Base-by-base conservation (phyloP, 2,329 filamentous ascomycete species). In the Teratosphaeria nubilosa region DNA sequence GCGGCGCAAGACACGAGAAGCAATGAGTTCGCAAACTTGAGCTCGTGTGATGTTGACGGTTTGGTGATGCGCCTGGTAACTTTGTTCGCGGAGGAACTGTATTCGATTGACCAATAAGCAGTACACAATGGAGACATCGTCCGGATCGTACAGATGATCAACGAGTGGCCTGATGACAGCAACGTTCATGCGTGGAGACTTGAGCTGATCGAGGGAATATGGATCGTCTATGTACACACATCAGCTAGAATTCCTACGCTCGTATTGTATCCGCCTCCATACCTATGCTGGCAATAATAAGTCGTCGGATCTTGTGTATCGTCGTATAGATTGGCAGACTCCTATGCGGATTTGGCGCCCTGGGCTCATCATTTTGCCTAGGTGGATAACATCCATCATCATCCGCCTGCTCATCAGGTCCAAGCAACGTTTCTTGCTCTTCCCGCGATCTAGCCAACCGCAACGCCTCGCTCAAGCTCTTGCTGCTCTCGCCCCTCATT, bases 101-200 rank as follows among this genome's bases (percentile, higher is more conserved):
- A 85, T 83, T 14, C 88, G 82, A 67, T 95, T 94, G 63, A 94
- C 88, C 24, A 95, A 80, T 60, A 95, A 76, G 70, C 88, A 92
- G 71, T 92, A 94, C 11, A 94, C 87, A 57, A 91, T 85, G 1
- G 88, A 92, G 45, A 91, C 85, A 75, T 94, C 90, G 59, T 89
- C 81, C 59, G 86, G 80, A 66, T 88, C 85, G 69, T 90, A 94
- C 9, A 92, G 80, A 69, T 89, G 87, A 70, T 94, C 88, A n/a
- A 94, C 88, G 27, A 94, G 75, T 0, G 90, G 90, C 59, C 90
- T 82, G 22, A 94, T 85, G 51, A 94, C 86, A 1, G 86, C 81
- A 55, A 89, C 82, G 69, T 94, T 94, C 78, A 94, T 90, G 59
- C 88, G 82, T 57, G 90, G 86, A 70, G 90, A 87, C 67, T 86